Conservation (phyloP, 352 stramenopile genomes). For the Pythium biforme region DNA sequence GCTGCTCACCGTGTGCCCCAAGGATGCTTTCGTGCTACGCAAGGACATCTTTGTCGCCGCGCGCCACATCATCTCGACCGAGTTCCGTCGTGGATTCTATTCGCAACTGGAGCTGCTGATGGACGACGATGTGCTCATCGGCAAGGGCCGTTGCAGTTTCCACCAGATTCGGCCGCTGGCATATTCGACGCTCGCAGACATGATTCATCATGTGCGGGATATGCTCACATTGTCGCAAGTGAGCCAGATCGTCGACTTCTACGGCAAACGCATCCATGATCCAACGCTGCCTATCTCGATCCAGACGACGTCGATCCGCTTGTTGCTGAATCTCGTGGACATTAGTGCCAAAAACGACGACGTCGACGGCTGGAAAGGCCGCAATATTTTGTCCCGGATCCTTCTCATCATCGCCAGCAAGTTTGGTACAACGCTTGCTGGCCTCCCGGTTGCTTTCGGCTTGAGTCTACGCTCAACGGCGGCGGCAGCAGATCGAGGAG, state of each 20-base stretch:
- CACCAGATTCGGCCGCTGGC: slow-evolving; percentile 93
- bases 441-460: slow-evolving; percentile 63
- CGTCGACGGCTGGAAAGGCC: slow-evolving; percentile 79
- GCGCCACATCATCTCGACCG: slow-evolving; percentile 96
- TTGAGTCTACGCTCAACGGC: slow-evolving; percentile 39
- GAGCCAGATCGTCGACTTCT: slow-evolving; percentile 93
- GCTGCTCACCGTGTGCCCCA: slow-evolving; percentile 93
- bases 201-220: slow-evolving; percentile 97
- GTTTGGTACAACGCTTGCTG: slow-evolving; percentile 88
- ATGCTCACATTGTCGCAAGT: slow-evolving; percentile 95
- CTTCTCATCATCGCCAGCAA: slow-evolving; percentile 94
- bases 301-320: slow-evolving; percentile 94
- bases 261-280: slow-evolving; percentile 92
- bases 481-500: background rate
- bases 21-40: slow-evolving; percentile 91
- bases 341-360: slow-evolving; percentile 96
- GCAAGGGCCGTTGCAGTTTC: slow-evolving; percentile 76
- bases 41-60: slow-evolving; percentile 97
- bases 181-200: slow-evolving; percentile 97
- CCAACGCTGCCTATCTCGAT: slow-evolving; percentile 93
- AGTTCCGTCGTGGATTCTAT: slow-evolving; percentile 97
- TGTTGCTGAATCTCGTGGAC: slow-evolving; percentile 97
- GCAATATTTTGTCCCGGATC: slow-evolving; percentile 90
- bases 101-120: slow-evolving; percentile 94
- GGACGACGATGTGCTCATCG: slow-evolving; percentile 94